Evolutionary conservation across 352 stramenopile genomes (phyloP).

Genomic region (Thalassiosira pacifica): DNA sequence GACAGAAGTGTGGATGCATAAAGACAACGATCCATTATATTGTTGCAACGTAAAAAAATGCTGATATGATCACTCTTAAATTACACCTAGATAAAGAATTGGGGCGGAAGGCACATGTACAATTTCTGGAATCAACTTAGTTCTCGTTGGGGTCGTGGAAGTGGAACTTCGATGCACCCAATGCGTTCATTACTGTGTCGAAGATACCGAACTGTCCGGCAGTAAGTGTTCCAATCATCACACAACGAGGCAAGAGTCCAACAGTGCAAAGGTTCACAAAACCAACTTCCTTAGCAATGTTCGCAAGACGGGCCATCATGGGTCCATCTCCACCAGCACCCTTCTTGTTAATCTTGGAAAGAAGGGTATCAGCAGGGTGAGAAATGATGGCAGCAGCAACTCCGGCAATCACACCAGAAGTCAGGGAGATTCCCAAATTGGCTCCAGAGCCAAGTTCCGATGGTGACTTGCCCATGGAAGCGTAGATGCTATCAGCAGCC

Average conservation of each 20-base stretch:
- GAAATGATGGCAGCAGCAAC: constrained; percentile 99
- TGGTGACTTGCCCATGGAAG: constrained; percentile 79
- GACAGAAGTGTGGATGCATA: too few species aligned
- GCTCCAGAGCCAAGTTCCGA: constrained; percentile 82
- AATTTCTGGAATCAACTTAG: constrained; percentile 20
- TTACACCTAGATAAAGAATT: neutral
- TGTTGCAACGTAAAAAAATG: constrained; percentile 3
- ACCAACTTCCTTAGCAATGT: constrained; percentile 88
- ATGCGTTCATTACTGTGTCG: constrained; percentile 89
- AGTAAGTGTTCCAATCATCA: constrained; percentile 91
- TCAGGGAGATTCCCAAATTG: constrained; percentile 96
- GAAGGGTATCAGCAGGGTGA: constrained; percentile 98
- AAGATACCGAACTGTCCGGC: constrained; percentile 91
- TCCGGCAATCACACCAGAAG: constrained; percentile 98
- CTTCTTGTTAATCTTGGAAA: constrained; percentile 94
- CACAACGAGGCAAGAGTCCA: constrained; percentile 87
- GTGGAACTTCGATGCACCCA: constrained; percentile 90
- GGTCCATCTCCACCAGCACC: constrained; percentile 86
- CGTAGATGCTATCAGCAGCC: constrained; percentile 87
- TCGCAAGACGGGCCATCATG: constrained; percentile 86
- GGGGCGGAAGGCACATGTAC: neutral
- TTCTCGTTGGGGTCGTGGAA: constrained; percentile 87
- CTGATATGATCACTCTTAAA: constrained; percentile 8
- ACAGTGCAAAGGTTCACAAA: constrained; percentile 89
- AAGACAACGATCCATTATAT: too few species aligned